phyloP scores from a whole-genome alignment of 202 grass and related monocot species.

The Zoysia matrella region DNA sequence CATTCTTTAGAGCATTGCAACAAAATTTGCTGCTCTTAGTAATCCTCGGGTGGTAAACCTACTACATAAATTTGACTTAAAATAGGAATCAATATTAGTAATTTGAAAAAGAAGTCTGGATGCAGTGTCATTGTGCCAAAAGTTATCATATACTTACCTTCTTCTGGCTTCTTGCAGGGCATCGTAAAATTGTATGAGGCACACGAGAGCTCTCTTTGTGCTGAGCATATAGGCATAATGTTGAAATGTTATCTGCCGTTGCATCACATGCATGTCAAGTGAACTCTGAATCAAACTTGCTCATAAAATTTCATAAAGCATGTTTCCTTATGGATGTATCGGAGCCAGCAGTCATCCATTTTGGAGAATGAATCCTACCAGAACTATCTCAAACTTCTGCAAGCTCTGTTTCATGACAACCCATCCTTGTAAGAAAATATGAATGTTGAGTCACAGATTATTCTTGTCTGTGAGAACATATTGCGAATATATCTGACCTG shows the following conservation, averaged over 20 bases:
- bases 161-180: constrained; percentile 60
- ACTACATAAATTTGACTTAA: constrained; percentile 23
- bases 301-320: constrained; percentile 72
- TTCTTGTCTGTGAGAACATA: constrained; percentile 77
- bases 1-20: no score
- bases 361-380: constrained; percentile 94
- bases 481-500: constrained; percentile 78
- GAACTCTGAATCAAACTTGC: constrained; percentile 61
- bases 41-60: constrained; percentile 5
- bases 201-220: constrained; percentile 55
- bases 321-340: constrained; percentile 85
- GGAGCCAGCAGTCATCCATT: constrained; percentile 79
- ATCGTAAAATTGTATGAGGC: constrained; percentile 72
- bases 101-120: constrained; percentile 12
- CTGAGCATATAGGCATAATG: constrained; percentile 72
- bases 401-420: constrained; percentile 72
- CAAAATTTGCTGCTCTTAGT: neutral
- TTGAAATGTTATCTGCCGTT: constrained; percentile 76
- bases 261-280: constrained; percentile 81
- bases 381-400: constrained; percentile 82
- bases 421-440: constrained; percentile 58
- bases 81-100: constrained; percentile 16
- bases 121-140: constrained; percentile 25
- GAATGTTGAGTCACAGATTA: constrained; percentile 72
- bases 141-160: constrained; percentile 22